phyloP scores from a whole-genome alignment of 2,329 filamentous ascomycete genomes.

The Diatrype stigma region DNA sequence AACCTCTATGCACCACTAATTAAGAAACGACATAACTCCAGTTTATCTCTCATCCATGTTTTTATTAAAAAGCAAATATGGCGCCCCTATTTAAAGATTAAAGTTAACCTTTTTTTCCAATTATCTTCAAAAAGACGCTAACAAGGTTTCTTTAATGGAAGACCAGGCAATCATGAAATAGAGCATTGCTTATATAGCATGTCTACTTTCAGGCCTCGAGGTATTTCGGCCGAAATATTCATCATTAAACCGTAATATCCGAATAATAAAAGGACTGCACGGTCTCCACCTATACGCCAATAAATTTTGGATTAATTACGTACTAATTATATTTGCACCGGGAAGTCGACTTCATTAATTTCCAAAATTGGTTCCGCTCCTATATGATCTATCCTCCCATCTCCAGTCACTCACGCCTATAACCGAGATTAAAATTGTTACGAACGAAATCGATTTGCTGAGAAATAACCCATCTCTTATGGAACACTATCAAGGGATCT shows the following conservation, averaged over 20 bases:
- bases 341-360: background rate
- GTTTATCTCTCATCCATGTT: constrained; percentile 22
- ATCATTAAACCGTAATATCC: background rate
- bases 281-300: background rate
- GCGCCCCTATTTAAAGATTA: background rate
- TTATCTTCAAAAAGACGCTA: background rate
- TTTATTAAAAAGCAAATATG: constrained; percentile 23
- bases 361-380: background rate
- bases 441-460: background rate
- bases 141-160: background rate
- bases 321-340: background rate
- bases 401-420: background rate
- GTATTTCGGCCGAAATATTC: background rate
- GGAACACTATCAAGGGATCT: background rate
- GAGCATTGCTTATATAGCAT: background rate
- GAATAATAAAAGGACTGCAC: background rate
- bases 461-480: background rate
- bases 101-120: background rate
- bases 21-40: constrained; percentile 19
- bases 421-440: background rate
- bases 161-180: background rate
- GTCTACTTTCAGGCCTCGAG: background rate
- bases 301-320: background rate
- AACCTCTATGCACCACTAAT: constrained; percentile 20
- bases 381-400: background rate